phyloP scores from a whole-genome alignment of 257 asterid species.

The Euphrasia confusa region DNA sequence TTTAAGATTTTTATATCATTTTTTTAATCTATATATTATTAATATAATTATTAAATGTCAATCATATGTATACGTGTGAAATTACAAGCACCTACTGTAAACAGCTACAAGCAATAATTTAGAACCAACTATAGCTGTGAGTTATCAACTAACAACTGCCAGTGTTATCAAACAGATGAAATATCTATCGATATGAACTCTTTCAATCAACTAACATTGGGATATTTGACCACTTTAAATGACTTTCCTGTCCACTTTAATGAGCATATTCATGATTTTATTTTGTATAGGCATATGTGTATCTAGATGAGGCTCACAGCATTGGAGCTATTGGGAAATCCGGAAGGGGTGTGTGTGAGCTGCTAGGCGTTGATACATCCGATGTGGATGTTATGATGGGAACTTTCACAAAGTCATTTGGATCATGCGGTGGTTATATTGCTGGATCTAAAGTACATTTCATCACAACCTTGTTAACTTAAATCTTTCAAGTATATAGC shows the following conservation, averaged over 20 bases:
- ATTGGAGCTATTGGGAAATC: slow-evolving; percentile 6
- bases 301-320: slow-evolving; percentile 10
- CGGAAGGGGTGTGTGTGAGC: slow-evolving; percentile 10
- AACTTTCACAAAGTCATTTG: slow-evolving; percentile 2
- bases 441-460: slow-evolving; percentile 10
- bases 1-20: too few species aligned
- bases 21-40: too few species aligned
- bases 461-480: background rate
- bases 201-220: background rate
- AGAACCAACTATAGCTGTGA: too few species aligned
- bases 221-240: background rate
- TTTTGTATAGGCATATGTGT: background rate
- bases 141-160: too few species aligned
- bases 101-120: too few species aligned
- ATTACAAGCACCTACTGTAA: too few species aligned
- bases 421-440: slow-evolving; percentile 9
- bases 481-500: background rate
- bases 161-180: too few species aligned
- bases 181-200: too few species aligned
- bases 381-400: slow-evolving; percentile 8
- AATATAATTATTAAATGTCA: too few species aligned
- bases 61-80: too few species aligned
- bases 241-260: background rate
- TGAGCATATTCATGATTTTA: background rate
- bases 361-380: background rate